Conservation (phyloP, 257 asterid genomes). For the Solanum okadae region DNA sequence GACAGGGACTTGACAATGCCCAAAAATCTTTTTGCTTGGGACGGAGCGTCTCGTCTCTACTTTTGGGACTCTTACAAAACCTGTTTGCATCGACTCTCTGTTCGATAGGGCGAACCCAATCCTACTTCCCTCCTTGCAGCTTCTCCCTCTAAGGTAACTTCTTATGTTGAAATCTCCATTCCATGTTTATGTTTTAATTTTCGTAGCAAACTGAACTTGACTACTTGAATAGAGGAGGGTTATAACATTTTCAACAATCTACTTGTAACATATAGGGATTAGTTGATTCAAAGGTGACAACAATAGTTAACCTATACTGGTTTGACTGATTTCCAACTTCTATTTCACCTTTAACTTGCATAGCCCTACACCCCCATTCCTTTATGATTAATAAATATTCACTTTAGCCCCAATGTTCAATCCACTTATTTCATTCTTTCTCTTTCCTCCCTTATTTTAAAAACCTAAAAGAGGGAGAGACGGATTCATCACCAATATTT, state of each 20-base stretch:
- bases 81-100: constrained; percentile 61
- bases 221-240: neutral
- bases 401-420: neutral
- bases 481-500: neutral
- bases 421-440: neutral
- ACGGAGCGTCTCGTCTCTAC: constrained; percentile 83
- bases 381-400: too few relatives aligned
- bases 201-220: neutral
- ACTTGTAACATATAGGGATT: neutral
- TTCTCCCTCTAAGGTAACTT: constrained; percentile 52
- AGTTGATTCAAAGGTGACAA: neutral
- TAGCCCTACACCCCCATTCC: neutral
- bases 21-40: constrained; percentile 80
- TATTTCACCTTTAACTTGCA: neutral
- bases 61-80: constrained; percentile 54
- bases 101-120: constrained; percentile 80
- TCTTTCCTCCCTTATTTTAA: neutral
- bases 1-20: constrained; percentile 18
- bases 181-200: neutral
- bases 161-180: neutral
- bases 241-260: neutral
- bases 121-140: constrained; percentile 66
- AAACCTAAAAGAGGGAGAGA: neutral
- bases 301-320: neutral
- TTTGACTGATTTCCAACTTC: neutral